Percentiles rank a stretch among this genome's conserved stretches.
Conservation (phyloP, 345 rosid genomes). For the Capsella bursapastoris region DNA sequence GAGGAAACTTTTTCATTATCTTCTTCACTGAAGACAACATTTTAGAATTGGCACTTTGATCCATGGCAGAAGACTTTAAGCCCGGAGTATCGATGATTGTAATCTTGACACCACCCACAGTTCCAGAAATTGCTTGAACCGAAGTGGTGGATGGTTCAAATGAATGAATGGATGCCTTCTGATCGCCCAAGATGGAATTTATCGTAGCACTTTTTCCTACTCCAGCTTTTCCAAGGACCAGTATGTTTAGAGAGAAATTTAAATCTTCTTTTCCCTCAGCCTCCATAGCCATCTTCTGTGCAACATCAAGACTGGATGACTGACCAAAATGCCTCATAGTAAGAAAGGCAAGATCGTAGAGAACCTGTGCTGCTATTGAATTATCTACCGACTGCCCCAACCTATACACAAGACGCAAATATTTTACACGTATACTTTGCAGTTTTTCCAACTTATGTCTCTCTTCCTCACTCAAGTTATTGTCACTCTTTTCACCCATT, state of each 20-base stretch:
- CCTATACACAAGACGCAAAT: constrained; percentile 79
- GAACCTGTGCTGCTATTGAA: constrained; percentile 68
- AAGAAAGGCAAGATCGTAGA: constrained; percentile 67
- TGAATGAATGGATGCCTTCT: constrained; percentile 68
- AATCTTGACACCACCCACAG: constrained; percentile 53
- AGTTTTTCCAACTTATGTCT: constrained; percentile 72
- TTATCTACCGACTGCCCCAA: constrained; percentile 82
- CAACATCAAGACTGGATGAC: constrained; percentile 71
- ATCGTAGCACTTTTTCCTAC: constrained; percentile 94
- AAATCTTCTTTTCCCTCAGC: constrained; percentile 62
- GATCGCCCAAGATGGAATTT: constrained; percentile 82
- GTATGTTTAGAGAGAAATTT: constrained; percentile 67
- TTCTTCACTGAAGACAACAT: constrained; percentile 61
- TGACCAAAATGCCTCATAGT: constrained; percentile 72
- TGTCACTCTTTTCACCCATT: constrained; percentile 52
- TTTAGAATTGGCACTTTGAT: constrained; percentile 60
- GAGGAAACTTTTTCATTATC: constrained; percentile 63
- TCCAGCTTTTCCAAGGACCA: constrained; percentile 90
- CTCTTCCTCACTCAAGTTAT: constrained; percentile 77
- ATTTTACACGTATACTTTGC: constrained; percentile 71
- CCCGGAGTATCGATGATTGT: constrained; percentile 68
- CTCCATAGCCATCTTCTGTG: constrained; percentile 70
- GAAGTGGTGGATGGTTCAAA: constrained; percentile 72
- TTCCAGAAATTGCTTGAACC: constrained; percentile 66
- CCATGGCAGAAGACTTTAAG: constrained; percentile 62